A percentile compares a stretch with the other conserved stretches of the same genome.
Conservation (phyloP, 2,329 filamentous ascomycete species). For the Shiraia sp. region DNA sequence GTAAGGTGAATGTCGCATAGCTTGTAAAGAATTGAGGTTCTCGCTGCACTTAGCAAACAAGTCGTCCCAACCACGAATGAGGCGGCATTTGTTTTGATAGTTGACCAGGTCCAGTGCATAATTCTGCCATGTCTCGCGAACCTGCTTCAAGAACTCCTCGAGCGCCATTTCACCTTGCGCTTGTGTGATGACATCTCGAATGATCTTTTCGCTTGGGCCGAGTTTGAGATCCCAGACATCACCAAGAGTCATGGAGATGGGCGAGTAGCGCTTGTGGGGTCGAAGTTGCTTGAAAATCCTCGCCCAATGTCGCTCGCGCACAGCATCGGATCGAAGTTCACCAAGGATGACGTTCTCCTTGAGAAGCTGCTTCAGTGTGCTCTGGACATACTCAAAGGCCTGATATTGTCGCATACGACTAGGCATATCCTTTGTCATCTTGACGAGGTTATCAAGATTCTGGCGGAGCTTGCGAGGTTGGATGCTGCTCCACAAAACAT, state of each 20-base stretch:
- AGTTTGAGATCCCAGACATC: constrained; percentile 98
- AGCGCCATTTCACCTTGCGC: constrained; percentile 98
- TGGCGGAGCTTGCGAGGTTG: constrained; percentile 91
- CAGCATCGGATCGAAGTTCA: constrained; percentile 94
- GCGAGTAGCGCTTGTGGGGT: constrained; percentile 90
- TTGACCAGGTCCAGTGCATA: constrained; percentile 93
- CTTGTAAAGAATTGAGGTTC: constrained; percentile 94
- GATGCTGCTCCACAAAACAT: constrained; percentile 91
- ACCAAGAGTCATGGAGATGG: constrained; percentile 92
- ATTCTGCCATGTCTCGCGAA: constrained; percentile 94
- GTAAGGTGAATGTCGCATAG: constrained; percentile 98
- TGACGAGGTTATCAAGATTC: constrained; percentile 87
- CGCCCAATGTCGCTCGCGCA: constrained; percentile 94
- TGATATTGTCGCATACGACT: constrained; percentile 99
- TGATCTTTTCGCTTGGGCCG: constrained; percentile 80
- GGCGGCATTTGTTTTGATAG: constrained; percentile 96
- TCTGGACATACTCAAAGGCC: constrained; percentile 98
- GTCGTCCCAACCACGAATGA: constrained; percentile 98
- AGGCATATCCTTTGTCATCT: constrained; percentile 99
- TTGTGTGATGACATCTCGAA: constrained; percentile 91
- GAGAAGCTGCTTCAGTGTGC: constrained; percentile 80
- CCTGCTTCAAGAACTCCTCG: constrained; percentile 95
- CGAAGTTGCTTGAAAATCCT: constrained; percentile 97
- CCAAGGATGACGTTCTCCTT: constrained; percentile 88
- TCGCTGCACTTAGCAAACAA: constrained; percentile 98